Evolutionary conservation across 2,329 filamentous ascomycete genomes (phyloP), one percentile per base, ranked within the genome.

Genomic region (Fusarium albidum): DNA sequence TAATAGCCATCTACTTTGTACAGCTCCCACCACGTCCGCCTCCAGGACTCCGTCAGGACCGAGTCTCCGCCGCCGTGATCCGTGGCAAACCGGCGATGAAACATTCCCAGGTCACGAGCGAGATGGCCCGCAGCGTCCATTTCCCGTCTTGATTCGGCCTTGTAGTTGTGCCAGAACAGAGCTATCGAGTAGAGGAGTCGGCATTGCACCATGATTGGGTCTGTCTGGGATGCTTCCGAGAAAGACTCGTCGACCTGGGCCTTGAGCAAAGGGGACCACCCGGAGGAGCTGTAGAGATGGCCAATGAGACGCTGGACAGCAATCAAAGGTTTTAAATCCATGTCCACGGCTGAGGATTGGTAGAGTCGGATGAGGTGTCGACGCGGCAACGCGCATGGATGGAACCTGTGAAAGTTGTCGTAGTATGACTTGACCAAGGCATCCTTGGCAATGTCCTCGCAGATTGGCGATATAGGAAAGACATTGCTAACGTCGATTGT

Each of bases 1-100:
- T 71, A 72, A n/a, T 66, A 70, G 31, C 81, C 84, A 67, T 90
- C 88, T 2, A 84, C 73, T 6, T 84, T 78, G 62, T 82, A 89
- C 32, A 91, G 67, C 64, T 84, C 82, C 88, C 88, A 91, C 88
- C 88, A 91, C 1, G 87, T 91, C 34, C 88, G 78, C 42, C 88
- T 80, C 76, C 85, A 81, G 57, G 80, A 83, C 65, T 91, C 88
- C 32, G 82, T 79, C 15, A 76, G 40, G 0, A 74, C 61, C 1
- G 77, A 69, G 49, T 86, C 78, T 2, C 77, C 77, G 8, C 74
- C 69, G 6, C 80, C 79, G 46, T 82, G 70, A 2, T 71, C 61
- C 2, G 72, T 54, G 1, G 86, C 81, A 63, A 83, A 90, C 0
- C 79, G 77, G 15, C 74, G 71, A 2, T 75, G 77, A 50, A 89